These are phyloP conservation scores for Termitomyces sp. DNA, from an alignment of 768 basidiomycete genomes.

Conservation along the genomic window DNA sequence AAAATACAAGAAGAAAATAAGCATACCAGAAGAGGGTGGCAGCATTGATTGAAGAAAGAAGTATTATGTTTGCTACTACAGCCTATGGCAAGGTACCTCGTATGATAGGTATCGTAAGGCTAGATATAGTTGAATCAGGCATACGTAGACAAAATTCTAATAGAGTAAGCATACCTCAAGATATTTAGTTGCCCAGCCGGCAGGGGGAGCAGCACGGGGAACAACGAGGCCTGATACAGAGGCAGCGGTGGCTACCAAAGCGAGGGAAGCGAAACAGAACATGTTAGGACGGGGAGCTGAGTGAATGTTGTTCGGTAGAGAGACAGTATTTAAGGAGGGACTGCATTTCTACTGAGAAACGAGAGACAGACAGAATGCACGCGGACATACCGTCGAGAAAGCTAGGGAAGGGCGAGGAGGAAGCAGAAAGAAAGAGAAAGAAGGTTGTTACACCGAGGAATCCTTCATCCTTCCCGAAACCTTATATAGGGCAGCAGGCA, in stretches of 20 bases:
- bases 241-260: constrained; percentile 33
- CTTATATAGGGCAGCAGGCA: constrained; percentile 11
- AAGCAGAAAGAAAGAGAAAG: constrained; percentile 15
- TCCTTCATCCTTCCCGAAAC: constrained; percentile 1
- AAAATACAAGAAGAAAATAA: not conserved
- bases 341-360: constrained; percentile 24
- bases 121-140: constrained; percentile 15
- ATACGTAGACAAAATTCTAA: not conserved
- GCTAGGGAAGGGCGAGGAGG: constrained; percentile 14
- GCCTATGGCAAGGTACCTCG: constrained; percentile 53
- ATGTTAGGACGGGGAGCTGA: constrained; percentile 24
- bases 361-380: constrained; percentile 24
- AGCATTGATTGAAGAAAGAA: constrained; percentile 62
- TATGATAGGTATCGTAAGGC: constrained; percentile 52
- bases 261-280: constrained; percentile 33
- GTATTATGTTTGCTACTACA: constrained; percentile 44
- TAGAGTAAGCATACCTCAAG: constrained; percentile 36
- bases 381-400: constrained; percentile 25
- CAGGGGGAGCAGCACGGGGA: constrained; percentile 34
- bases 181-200: constrained; percentile 35
- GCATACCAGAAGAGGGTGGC: constrained; percentile 63
- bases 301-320: constrained; percentile 12
- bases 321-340: constrained; percentile 19
- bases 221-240: constrained; percentile 34
- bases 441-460: constrained; percentile 15